Evolutionary conservation across 2,329 filamentous ascomycete species (phyloP).

Genomic region (Elsinoe ampelina): DNA sequence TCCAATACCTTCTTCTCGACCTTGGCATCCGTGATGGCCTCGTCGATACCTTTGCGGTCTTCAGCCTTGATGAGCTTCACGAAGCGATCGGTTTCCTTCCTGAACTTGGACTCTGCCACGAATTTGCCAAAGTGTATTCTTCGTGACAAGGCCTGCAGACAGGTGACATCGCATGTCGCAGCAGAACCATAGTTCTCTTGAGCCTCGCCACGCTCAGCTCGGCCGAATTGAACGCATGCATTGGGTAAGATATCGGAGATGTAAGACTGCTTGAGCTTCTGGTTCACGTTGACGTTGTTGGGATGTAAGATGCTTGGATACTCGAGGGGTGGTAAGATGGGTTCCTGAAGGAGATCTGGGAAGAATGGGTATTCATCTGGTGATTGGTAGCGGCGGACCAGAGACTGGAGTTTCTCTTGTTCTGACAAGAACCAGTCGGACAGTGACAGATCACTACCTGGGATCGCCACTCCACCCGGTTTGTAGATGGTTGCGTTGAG

Average conservation of each 20-base stretch:
- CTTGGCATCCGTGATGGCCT: slow-evolving; percentile 77
- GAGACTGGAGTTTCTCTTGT: slow-evolving; percentile 83
- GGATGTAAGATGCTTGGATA: slow-evolving; percentile 82
- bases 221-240: slow-evolving; percentile 69
- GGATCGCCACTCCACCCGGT: slow-evolving; percentile 70
- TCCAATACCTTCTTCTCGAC: slow-evolving; percentile 91
- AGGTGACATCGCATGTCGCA: slow-evolving; percentile 82
- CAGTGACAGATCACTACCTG: slow-evolving; percentile 64
- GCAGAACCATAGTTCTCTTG: slow-evolving; percentile 94
- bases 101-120: slow-evolving; percentile 92
- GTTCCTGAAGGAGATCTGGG: slow-evolving; percentile 64
- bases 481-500: slow-evolving; percentile 81
- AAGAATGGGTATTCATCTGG: slow-evolving; percentile 99
- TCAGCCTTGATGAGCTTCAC: slow-evolving; percentile 70
- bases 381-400: slow-evolving; percentile 87
- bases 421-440: slow-evolving; percentile 90
- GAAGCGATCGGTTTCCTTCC: slow-evolving; percentile 69
- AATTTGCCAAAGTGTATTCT: slow-evolving; percentile 98
- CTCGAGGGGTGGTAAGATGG: slow-evolving; percentile 76
- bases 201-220: slow-evolving; percentile 69
- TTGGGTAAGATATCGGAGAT: slow-evolving; percentile 71
- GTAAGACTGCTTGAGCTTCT: slow-evolving; percentile 77
- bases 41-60: slow-evolving; percentile 73
- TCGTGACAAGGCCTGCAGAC: slow-evolving; percentile 79
- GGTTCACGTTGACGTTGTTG: slow-evolving; percentile 87